These are phyloP conservation scores for Combretum micranthum DNA, from an alignment of 345 rosid species.

Conservation along the genomic window DNA sequence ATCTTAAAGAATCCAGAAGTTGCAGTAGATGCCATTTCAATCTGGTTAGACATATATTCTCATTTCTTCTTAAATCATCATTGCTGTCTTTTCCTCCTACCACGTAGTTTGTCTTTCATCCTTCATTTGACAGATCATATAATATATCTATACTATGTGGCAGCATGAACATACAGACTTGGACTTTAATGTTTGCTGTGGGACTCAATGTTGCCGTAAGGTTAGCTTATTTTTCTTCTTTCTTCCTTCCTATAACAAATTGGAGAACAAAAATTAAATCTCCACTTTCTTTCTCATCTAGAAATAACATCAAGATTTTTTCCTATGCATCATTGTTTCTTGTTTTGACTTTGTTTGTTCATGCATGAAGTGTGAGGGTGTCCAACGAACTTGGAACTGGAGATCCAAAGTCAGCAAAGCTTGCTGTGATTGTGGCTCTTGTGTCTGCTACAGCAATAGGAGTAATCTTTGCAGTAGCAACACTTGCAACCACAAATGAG, in stretches of 20 bases:
- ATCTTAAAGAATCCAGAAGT: slow-evolving; percentile 63
- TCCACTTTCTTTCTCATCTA: no score
- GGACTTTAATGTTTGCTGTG: slow-evolving; percentile 58
- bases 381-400: slow-evolving; percentile 79
- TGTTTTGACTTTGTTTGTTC: no score
- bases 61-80: not conserved
- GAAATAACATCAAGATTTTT: no score
- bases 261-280: no score
- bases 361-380: slow-evolving; percentile 50
- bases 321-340: no score
- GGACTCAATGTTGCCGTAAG: slow-evolving; percentile 80
- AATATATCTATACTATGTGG: slow-evolving; percentile 2
- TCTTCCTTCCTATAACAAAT: no score
- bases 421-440: slow-evolving; percentile 53
- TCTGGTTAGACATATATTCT: slow-evolving; percentile 41
- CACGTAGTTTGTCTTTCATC: slow-evolving; percentile 2
- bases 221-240: slow-evolving; percentile 17
- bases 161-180: slow-evolving; percentile 62
- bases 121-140: not conserved
- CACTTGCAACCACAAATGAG: slow-evolving; percentile 40
- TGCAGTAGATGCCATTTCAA: slow-evolving; percentile 68
- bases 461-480: slow-evolving; percentile 37
- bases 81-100: slow-evolving; percentile 10
- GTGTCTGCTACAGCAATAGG: slow-evolving; percentile 58
- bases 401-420: slow-evolving; percentile 36